phyloP scores from a whole-genome alignment of 2,329 filamentous ascomycete genomes.

The Ophiostoma tasmaniense region DNA sequence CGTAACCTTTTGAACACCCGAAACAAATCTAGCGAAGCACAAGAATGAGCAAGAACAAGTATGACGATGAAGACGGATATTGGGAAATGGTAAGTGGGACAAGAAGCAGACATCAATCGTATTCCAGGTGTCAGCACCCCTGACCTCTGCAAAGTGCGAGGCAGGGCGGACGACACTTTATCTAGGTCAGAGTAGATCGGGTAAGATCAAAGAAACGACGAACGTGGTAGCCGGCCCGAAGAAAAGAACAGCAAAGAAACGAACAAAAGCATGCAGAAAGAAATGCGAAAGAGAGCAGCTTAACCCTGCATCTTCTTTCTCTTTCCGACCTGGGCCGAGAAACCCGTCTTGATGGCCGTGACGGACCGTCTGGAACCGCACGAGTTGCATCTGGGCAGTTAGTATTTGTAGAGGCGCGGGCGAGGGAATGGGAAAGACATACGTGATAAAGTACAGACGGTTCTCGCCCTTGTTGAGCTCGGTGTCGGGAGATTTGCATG shows the following conservation, averaged over 20 bases:
- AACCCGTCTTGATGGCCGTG: conserved; percentile 99
- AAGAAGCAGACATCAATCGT: neutral
- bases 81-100: neutral
- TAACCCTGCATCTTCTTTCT: conserved; percentile 89
- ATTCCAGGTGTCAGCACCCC: neutral
- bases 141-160: neutral
- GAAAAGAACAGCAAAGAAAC: neutral
- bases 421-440: conserved; percentile 16
- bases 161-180: neutral
- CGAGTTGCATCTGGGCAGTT: conserved; percentile 20
- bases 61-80: neutral
- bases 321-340: conserved; percentile 98
- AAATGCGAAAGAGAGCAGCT: conserved; percentile 22
- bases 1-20: neutral
- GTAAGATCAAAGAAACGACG: neutral
- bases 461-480: conserved; percentile 99
- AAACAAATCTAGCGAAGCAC: neutral
- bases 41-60: neutral
- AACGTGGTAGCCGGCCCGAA: neutral
- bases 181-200: neutral
- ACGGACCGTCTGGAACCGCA: conserved; percentile 78
- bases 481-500: conserved; percentile 87
- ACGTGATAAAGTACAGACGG: conserved; percentile 93
- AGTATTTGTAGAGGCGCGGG: neutral
- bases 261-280: conserved; percentile 9